A percentile compares a stretch with the other conserved stretches of the same genome.
Evolutionary conservation across 1,284 basidiomycete species (phyloP).

Genomic region (Kalmanozyma brasiliensis): DNA sequence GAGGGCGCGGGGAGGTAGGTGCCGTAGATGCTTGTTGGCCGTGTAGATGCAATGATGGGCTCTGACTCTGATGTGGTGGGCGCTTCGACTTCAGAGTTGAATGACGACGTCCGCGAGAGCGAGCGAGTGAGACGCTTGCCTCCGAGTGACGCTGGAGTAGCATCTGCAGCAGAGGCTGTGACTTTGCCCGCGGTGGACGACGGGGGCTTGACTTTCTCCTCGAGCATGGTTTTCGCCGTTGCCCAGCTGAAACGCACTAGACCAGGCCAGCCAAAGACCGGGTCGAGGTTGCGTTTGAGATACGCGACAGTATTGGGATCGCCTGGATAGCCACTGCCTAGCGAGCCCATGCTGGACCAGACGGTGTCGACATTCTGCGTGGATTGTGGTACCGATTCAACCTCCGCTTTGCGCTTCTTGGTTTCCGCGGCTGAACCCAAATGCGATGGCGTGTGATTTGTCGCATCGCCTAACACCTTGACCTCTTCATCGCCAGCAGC

Average conservation of each 20-base stretch:
- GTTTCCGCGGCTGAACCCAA: background rate
- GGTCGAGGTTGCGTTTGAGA: conserved; percentile 81
- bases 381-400: background rate
- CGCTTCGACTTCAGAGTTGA: conserved; percentile 1
- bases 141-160: background rate
- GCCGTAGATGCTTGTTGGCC: conserved; percentile 28
- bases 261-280: conserved; percentile 90
- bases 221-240: conserved; percentile 86
- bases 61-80: background rate
- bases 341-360: conserved; percentile 28
- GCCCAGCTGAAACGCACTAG: conserved; percentile 95
- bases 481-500: background rate
- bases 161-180: background rate
- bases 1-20: conserved; percentile 21
- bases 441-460: conserved; percentile 6
- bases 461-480: conserved; percentile 19
- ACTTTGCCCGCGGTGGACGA: background rate
- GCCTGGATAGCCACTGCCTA: conserved; percentile 63
- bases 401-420: conserved; percentile 36
- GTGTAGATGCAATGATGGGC: background rate
- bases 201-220: conserved; percentile 71
- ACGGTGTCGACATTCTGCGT: conserved; percentile 1
- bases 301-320: conserved; percentile 93
- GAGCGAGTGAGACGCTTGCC: conserved; percentile 22
- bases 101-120: conserved; percentile 22